phyloP scores from a whole-genome alignment of 139 green algal species.

The Tetraselmis striata region DNA sequence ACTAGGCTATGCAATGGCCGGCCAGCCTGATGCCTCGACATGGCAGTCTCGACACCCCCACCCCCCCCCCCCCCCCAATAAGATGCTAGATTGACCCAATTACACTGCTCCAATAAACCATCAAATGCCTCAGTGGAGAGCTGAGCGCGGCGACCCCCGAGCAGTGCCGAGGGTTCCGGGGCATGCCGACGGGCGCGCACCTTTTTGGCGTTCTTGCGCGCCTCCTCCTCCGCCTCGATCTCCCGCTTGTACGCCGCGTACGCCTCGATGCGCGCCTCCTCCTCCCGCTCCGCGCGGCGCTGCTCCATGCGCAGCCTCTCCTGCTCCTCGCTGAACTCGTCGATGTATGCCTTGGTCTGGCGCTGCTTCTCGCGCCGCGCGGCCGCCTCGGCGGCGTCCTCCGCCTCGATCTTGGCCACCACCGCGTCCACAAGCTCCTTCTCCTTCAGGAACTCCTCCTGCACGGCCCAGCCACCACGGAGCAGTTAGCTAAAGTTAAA shows the following conservation, averaged over 20 bases:
- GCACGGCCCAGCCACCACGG: no score
- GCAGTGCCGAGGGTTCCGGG: no score
- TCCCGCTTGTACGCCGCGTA: conserved; percentile 9
- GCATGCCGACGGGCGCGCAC: no score
- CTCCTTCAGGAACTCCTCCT: conserved; percentile 19
- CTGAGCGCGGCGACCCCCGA: no score
- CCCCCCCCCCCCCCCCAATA: no score
- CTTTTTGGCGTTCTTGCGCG: neutral
- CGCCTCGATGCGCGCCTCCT: conserved; percentile 24
- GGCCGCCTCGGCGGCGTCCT: conserved; percentile 5
- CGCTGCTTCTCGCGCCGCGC: conserved; percentile 15
- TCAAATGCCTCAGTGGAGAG: no score
- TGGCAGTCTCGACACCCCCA: no score
- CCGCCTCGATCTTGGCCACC: conserved; percentile 11
- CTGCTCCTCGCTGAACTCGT: conserved; percentile 13
- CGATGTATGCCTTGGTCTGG: conserved; percentile 19
- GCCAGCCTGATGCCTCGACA: no score
- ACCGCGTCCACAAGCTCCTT: conserved; percentile 17
- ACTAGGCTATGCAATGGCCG: no score
- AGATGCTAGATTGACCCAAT: no score
- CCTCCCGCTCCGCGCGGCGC: neutral
- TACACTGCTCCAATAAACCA: no score
- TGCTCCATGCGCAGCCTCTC: conserved; percentile 7
- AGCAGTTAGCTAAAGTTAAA: no score
- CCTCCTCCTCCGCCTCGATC: conserved; percentile 9